Evolutionary conservation across 1,284 basidiomycete species (phyloP), one percentile per base, ranked within the genome.

Genomic region (Abortiporus biennis): DNA sequence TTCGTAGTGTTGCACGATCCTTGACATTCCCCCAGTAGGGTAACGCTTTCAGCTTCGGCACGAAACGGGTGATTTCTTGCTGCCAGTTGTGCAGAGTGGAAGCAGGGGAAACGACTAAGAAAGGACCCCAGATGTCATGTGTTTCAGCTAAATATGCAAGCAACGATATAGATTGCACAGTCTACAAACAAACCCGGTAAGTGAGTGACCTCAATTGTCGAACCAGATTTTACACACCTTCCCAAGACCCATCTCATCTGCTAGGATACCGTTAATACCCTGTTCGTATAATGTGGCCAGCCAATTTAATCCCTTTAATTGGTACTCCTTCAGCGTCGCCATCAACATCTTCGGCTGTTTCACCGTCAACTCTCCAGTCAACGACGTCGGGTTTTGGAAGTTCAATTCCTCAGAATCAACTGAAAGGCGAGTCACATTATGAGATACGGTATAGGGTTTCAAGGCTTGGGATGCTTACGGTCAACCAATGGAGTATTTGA

Each of bases 51-150:
- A 99, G 76, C 35, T 76, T 74, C 19, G 96, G 96, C 3, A 97
- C 92, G 61, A 99, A 99, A 22, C 92, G 85, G 21, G 91, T 88
- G 46, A 99, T 78, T 65, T 99, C 96, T 60, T 99, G 96, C 63
- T 99, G 95, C 96, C 96, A 99, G 59, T 99, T 99, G 66, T 99
- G 96, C 50, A 99, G 70, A 0, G 96, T 99, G 4, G 95, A 98
- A 1, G 94, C 89, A 1, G 96, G 96, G 1, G 96, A 93, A 38
- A 99, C 96, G 45, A 99, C 94, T n/a, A 99, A 76, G 74, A 99
- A 99, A 13, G 96, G 96, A 0, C 96, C 96, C 96, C 96, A 99
- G 47, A 99, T 96, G 59, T 98, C 90, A 62, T 99, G 96, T 1
- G 85, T 84, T 66, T 99, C 96, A 6, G 96, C 95, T 16, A 99